Conservation (phyloP, 768 basidiomycete genomes). For the Collybiopsis luxurians region DNA sequence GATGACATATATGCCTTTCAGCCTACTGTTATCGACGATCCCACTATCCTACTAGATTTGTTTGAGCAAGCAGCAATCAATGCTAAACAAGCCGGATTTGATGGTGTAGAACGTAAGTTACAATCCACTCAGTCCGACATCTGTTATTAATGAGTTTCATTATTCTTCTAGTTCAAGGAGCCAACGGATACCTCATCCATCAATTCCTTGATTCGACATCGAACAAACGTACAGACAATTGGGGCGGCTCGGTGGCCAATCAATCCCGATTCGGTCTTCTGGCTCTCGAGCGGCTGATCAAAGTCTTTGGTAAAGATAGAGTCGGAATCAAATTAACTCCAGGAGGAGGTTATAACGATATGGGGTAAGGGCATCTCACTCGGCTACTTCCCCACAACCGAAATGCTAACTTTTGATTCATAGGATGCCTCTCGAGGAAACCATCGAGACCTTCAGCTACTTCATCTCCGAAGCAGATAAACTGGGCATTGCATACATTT, state of each 20-base stretch:
- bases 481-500: slow-evolving; percentile 20
- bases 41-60: slow-evolving; percentile 22
- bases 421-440: slow-evolving; percentile 44
- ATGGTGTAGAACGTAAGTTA: slow-evolving; percentile 29
- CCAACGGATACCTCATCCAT: slow-evolving; percentile 32
- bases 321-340: slow-evolving; percentile 18
- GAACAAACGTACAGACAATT: slow-evolving; percentile 39
- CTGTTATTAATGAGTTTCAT: too few species aligned
- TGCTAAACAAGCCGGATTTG: slow-evolving; percentile 34
- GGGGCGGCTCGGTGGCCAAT: slow-evolving; percentile 43
- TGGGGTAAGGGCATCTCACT: slow-evolving; percentile 18
- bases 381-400: neutral
- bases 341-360: slow-evolving; percentile 30
- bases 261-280: slow-evolving; percentile 37
- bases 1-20: slow-evolving; percentile 1
- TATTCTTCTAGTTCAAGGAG: slow-evolving; percentile 23
- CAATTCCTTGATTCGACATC: slow-evolving; percentile 31
- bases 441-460: slow-evolving; percentile 40
- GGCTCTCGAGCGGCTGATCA: slow-evolving; percentile 25
- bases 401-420: neutral
- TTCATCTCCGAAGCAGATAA: slow-evolving; percentile 39
- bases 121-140: too few species aligned
- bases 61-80: slow-evolving; percentile 31
- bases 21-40: slow-evolving; percentile 28
- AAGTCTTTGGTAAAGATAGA: slow-evolving; percentile 29